phyloP scores from a whole-genome alignment of 176 grass and related monocot species.

The Cymbopogon citratus region DNA sequence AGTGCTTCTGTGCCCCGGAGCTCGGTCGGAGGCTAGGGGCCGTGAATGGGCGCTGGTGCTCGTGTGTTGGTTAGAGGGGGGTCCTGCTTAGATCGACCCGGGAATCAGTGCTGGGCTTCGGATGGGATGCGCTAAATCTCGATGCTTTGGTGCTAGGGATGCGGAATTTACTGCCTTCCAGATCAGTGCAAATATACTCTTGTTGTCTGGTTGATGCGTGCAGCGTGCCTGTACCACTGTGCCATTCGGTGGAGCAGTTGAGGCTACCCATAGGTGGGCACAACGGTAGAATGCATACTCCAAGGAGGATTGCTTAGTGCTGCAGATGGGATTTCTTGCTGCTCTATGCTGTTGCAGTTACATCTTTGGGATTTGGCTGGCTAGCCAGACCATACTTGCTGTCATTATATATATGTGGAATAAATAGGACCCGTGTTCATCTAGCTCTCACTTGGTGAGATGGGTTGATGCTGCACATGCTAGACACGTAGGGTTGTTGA shows the following conservation, averaged over 20 bases:
- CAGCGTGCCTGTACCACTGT: too few species aligned
- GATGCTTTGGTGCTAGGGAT: conserved; percentile 9
- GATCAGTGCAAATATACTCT: conserved; percentile 21
- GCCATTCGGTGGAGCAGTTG: neutral
- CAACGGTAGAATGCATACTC: neutral
- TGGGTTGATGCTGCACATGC: neutral
- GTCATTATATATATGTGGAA: neutral
- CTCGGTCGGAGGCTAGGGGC: neutral
- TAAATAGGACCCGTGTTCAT: neutral
- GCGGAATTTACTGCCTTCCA: conserved; percentile 4
- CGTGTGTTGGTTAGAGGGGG: neutral
- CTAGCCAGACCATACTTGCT: neutral
- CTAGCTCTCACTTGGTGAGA: neutral
- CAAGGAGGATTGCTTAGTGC: neutral
- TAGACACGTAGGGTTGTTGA: neutral
- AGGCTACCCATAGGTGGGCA: neutral
- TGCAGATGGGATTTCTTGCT: neutral
- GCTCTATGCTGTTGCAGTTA: neutral
- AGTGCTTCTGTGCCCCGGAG: conserved; percentile 17
- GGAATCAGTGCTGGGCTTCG: neutral
- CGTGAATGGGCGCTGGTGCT: conserved; percentile 7
- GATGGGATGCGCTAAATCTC: conserved; percentile 15
- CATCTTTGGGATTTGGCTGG: neutral
- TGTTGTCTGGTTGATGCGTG: too few species aligned
- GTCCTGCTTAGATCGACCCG: conserved; percentile 34